Evolutionary conservation across 257 asterid species (phyloP).

Genomic region (Datura wrightii): DNA sequence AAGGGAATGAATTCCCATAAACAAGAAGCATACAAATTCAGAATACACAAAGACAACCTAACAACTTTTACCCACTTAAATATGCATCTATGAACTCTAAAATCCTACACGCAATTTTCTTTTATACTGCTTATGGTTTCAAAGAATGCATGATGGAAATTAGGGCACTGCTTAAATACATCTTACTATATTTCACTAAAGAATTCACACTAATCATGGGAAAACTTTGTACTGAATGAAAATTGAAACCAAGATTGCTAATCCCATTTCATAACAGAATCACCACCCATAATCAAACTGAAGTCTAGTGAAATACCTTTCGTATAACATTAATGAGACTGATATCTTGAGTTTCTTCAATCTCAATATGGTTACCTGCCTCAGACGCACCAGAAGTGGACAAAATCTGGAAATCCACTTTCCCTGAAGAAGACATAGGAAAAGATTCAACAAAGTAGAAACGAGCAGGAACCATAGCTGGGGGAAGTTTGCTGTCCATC

Average conservation of each 20-base stretch:
- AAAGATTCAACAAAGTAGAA: constrained; percentile 60
- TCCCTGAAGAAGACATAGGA: constrained; percentile 87
- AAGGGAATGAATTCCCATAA: constrained; percentile 22
- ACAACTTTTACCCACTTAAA: not conserved
- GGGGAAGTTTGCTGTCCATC: constrained; percentile 72
- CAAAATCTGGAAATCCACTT: constrained; percentile 73
- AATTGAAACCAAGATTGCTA: not conserved
- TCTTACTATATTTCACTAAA: not conserved
- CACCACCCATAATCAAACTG: not conserved
- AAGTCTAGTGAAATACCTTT: constrained; percentile 53
- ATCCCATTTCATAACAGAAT: not conserved
- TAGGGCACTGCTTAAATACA: not conserved
- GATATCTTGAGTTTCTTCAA: constrained; percentile 51
- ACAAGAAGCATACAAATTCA: not conserved
- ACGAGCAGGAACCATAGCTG: constrained; percentile 63
- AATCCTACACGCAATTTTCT: not conserved
- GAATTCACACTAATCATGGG: not conserved
- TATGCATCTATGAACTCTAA: not conserved
- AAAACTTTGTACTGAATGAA: not conserved
- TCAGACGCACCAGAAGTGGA: constrained; percentile 50
- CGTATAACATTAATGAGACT: constrained; percentile 62
- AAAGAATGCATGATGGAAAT: not conserved
- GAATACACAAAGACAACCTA: not conserved
- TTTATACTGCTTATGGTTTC: not conserved
- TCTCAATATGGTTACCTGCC: constrained; percentile 39